Conservation (phyloP, 768 basidiomycete species). For the Hydnomerulius pinastri region DNA sequence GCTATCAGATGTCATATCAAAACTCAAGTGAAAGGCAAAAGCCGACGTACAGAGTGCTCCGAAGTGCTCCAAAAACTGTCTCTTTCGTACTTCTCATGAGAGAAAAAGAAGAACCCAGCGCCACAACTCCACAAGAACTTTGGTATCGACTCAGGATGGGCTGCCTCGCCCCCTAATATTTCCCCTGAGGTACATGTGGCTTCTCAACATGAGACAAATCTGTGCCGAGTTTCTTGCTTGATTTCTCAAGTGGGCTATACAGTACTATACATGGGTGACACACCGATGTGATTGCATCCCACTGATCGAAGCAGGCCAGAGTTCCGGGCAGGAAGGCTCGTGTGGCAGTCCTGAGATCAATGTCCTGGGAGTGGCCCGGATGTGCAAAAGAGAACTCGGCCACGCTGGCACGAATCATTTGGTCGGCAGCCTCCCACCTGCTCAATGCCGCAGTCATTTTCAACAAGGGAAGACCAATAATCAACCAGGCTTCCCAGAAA, state of each 20-base stretch:
- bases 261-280: no score
- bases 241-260: no score
- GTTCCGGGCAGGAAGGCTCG: not conserved
- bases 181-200: no score
- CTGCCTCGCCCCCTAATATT: not conserved
- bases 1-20: not conserved
- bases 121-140: not conserved
- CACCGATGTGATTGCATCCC: no score
- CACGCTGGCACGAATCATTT: not conserved
- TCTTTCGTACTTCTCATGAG: slow-evolving; percentile 5
- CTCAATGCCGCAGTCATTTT: slow-evolving; percentile 1
- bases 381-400: not conserved
- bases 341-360: no score
- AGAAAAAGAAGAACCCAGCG: not conserved
- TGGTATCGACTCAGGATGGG: not conserved
- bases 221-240: no score
- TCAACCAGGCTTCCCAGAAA: slow-evolving; percentile 5
- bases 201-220: no score
- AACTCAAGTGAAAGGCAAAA: not conserved
- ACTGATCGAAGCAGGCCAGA: not conserved
- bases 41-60: slow-evolving; percentile 7
- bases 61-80: not conserved
- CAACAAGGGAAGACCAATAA: not conserved
- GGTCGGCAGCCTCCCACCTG: slow-evolving; percentile 7
- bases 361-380: not conserved